Evolutionary conservation across 768 basidiomycete genomes (phyloP).

Genomic region (Hericium coralloides): DNA sequence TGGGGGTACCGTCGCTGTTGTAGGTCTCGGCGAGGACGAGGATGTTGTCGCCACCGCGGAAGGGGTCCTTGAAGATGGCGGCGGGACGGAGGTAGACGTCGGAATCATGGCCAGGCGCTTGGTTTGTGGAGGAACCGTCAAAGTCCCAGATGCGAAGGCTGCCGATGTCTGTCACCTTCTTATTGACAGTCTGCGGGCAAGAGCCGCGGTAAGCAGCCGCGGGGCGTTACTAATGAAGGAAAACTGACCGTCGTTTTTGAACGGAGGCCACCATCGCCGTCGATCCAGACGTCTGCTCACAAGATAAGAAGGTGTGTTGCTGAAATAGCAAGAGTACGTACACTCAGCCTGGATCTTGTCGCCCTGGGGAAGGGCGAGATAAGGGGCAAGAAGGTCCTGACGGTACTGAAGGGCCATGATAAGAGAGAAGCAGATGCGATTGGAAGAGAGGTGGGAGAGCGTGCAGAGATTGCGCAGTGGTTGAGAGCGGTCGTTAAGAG

Average conservation of each 20-base stretch:
- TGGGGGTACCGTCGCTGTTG: slow-evolving; percentile 98
- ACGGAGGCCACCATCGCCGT: slow-evolving; percentile 89
- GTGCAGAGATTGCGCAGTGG: neutral
- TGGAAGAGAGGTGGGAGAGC: neutral
- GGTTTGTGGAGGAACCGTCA: slow-evolving; percentile 95
- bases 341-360: slow-evolving; percentile 93
- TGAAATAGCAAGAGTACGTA: slow-evolving; percentile 26
- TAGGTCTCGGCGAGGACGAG: slow-evolving; percentile 95
- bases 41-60: slow-evolving; percentile 98
- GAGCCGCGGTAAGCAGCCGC: slow-evolving; percentile 4
- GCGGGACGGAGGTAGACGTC: slow-evolving; percentile 97
- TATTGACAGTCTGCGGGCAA: slow-evolving; percentile 63
- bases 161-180: slow-evolving; percentile 80
- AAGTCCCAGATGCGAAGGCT: slow-evolving; percentile 98
- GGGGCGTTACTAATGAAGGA: neutral
- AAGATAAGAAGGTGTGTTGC: slow-evolving; percentile 12
- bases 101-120: slow-evolving; percentile 92
- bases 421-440: slow-evolving; percentile 7
- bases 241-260: slow-evolving; percentile 85
- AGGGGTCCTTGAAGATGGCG: slow-evolving; percentile 97
- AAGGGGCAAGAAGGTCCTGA: slow-evolving; percentile 86
- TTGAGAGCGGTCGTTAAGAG: neutral
- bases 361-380: slow-evolving; percentile 83
- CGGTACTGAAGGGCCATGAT: slow-evolving; percentile 37
- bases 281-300: slow-evolving; percentile 89